Evolutionary conservation across 768 basidiomycete species (phyloP).

Genomic region (Strobilomyces echinocephalus): DNA sequence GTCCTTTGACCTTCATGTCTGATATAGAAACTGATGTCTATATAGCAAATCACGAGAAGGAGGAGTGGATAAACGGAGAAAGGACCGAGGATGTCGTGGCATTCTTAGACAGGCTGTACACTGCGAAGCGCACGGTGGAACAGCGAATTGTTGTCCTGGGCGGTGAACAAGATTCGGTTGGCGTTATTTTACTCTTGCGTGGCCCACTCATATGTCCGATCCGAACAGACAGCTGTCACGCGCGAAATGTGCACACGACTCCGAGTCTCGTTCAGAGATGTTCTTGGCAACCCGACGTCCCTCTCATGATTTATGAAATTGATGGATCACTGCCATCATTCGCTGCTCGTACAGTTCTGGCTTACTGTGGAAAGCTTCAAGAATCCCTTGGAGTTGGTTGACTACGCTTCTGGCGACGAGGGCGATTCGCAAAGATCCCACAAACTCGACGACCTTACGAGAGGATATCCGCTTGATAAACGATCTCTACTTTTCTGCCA

Average conservation of each 20-base stretch:
- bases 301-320: conserved; percentile 98
- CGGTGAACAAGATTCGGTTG: conserved; percentile 59
- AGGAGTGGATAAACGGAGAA: conserved; percentile 84
- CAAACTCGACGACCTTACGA: conserved; percentile 56
- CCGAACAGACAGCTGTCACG: conserved; percentile 36
- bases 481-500: conserved; percentile 75
- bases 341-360: conserved; percentile 94
- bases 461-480: conserved; percentile 91
- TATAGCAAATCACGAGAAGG: conserved; percentile 78
- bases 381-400: conserved; percentile 84
- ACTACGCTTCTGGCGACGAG: conserved; percentile 55
- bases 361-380: conserved; percentile 96
- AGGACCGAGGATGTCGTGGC: conserved; percentile 81
- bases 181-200: conserved; percentile 12
- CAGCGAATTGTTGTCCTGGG: conserved; percentile 79
- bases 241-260: conserved; percentile 43
- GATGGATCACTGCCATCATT: conserved; percentile 86
- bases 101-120: conserved; percentile 83
- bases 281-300: conserved; percentile 84
- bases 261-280: conserved; percentile 62
- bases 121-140: conserved; percentile 84
- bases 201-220: conserved; percentile 1
- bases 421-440: conserved; percentile 53
- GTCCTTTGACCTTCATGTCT: conserved; percentile 8
- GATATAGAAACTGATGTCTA: background rate